phyloP scores from a whole-genome alignment of 1,284 basidiomycete genomes.

The Fomitopsis betulina region DNA sequence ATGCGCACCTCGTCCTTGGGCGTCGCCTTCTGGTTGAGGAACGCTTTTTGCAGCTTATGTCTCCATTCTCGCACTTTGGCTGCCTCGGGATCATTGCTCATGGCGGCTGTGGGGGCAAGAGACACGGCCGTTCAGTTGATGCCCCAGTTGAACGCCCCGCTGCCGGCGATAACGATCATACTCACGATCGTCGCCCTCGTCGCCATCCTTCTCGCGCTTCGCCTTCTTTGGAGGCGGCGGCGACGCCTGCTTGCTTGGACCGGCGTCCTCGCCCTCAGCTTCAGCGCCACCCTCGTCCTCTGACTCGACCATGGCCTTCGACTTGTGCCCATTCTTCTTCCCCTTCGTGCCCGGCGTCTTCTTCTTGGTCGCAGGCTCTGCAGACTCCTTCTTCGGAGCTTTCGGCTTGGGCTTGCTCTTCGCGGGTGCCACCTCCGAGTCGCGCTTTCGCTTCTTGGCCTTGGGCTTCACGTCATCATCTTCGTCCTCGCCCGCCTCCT shows the following conservation, averaged over 20 bases:
- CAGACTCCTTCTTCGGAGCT: conserved; percentile 57
- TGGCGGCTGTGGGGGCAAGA: conserved; percentile 11
- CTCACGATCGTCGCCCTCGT: conserved; percentile 54
- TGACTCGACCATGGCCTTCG: conserved; percentile 64
- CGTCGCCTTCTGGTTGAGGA: conserved; percentile 60
- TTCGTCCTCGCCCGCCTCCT: conserved; percentile 44
- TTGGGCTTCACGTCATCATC: conserved; percentile 37
- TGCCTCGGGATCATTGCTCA: conserved; percentile 61
- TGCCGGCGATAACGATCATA: conserved; percentile 2
- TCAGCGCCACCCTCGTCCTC: conserved; percentile 62
- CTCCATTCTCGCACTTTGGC: conserved; percentile 82
- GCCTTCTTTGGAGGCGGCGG: conserved; percentile 65
- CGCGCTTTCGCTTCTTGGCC: conserved; percentile 47
- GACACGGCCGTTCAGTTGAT: background rate
- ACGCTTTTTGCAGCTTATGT: conserved; percentile 87
- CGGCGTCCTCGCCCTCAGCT: conserved; percentile 38
- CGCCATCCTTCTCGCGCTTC: conserved; percentile 58
- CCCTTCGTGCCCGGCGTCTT: conserved; percentile 37
- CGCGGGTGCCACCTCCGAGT: conserved; percentile 34
- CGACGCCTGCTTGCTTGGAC: conserved; percentile 50
- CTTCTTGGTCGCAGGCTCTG: conserved; percentile 36
- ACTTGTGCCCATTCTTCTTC: conserved; percentile 59
- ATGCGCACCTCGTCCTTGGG: conserved; percentile 52
- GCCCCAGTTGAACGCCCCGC: background rate
- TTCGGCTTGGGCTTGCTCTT: conserved; percentile 35